Percentiles rank a stretch among this genome's conserved stretches.
phyloP scores from a whole-genome alignment of 2,329 filamentous ascomycete species.

The Diaporthe helianthi region DNA sequence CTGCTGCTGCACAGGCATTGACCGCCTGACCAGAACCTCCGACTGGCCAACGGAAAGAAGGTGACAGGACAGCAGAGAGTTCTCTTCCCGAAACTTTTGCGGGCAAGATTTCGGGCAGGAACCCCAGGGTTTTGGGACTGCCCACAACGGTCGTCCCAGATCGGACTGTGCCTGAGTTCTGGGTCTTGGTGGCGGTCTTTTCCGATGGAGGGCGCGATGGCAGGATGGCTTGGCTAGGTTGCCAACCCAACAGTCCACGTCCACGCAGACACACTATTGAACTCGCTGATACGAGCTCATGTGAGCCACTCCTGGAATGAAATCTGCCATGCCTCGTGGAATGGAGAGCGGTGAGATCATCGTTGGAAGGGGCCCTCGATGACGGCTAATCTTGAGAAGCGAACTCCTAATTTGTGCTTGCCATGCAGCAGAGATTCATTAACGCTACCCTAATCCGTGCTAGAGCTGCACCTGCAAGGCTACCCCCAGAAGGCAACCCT shows the following conservation, averaged over 20 bases:
- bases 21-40: conserved; percentile 15
- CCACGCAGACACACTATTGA: neutral
- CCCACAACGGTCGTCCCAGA: conserved; percentile 16
- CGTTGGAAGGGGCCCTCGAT: conserved; percentile 2
- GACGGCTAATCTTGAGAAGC: conserved; percentile 22
- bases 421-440: conserved; percentile 29
- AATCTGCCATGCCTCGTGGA: conserved; percentile 12
- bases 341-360: conserved; percentile 12
- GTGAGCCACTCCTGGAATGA: neutral
- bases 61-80: conserved; percentile 2
- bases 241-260: neutral
- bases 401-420: conserved; percentile 26
- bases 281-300: conserved; percentile 19
- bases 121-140: conserved; percentile 2
- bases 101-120: conserved; percentile 22
- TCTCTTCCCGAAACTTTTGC: conserved; percentile 16
- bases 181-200: conserved; percentile 10
- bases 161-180: conserved; percentile 8
- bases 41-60: neutral
- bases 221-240: neutral
- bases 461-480: conserved; percentile 26
- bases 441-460: conserved; percentile 16
- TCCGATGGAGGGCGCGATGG: neutral
- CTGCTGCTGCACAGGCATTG: conserved; percentile 17
- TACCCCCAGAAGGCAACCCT: conserved; percentile 15